Evolutionary conservation across 441 rosid genomes (phyloP), one percentile per base, ranked within the genome.

Genomic region (Adansonia gregorii): DNA sequence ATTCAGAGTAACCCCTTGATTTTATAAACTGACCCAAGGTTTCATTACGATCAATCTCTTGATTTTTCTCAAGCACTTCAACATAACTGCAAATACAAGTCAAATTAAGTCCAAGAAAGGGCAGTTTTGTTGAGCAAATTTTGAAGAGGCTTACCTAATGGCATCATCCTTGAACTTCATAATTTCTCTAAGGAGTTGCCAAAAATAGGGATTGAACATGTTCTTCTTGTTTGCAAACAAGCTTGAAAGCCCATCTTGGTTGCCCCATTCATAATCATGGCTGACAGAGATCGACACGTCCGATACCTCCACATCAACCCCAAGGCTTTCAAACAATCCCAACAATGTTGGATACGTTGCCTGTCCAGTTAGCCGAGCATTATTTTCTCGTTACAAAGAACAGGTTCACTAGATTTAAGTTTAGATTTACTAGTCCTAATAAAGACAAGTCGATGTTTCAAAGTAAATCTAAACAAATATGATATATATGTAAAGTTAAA

Each of bases 241-340:
- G 76, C 94, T 80, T 0, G 89, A 89, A 4, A 90, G 61, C 11
- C 97, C 99, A 41, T 89, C 86, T 54, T 94, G 85, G 81, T 89
- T 93, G 64, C 99, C 96, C 99, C 99, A 95, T 83, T 95, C 98
- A 41, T 82, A 92, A 64, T 92, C 93, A 76, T 93, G 86, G 86
- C 99, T 94, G 6, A 92, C 92, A 2, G 98, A 84, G 60, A 95
- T 93, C 52, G 99, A 93, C 94, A 92, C 91, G 71, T 93, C 94
- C 2, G 95, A 91, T 60, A 79, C 46, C 82, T 91, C 98, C 97
- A 92, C 88, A 0, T 92, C 98, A 59, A 93, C 88, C 72, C 94
- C 97, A 35, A 92, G 95, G 9, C 55, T 85, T 86, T 93, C 97
- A 17, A 93, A 92, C 73, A 95, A 80, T 43, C 90, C 95, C 94